phyloP scores from a whole-genome alignment of 352 stramenopile species.

The Pythium sukuiense region DNA sequence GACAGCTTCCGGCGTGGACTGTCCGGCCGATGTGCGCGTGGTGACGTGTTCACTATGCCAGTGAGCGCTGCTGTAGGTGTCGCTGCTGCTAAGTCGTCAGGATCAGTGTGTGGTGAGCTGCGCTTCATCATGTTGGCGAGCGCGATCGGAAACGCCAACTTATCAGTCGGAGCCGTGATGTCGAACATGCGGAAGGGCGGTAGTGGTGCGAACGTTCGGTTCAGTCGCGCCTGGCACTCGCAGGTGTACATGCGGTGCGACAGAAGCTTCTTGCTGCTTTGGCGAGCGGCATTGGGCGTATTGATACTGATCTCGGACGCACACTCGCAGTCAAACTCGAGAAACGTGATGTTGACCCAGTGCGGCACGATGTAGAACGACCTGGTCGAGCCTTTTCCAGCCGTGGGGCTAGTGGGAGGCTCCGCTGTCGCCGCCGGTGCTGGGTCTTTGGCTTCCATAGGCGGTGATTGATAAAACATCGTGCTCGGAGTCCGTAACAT shows the following conservation, averaged over 20 bases:
- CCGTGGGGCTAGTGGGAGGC: background rate
- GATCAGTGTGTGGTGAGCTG: background rate
- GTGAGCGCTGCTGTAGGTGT: background rate
- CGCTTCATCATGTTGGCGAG: conserved; percentile 51
- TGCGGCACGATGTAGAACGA: conserved; percentile 92
- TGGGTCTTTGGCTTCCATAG: background rate
- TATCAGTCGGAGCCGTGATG: conserved; percentile 45
- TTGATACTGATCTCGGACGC: background rate
- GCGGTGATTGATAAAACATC: background rate
- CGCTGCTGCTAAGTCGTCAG: background rate
- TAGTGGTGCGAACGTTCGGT: conserved; percentile 53
- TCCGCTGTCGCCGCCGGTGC: background rate
- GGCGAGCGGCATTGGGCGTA: background rate
- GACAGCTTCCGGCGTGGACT: conserved; percentile 20
- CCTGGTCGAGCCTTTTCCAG: background rate
- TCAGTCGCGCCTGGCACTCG: conserved; percentile 44
- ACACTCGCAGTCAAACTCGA: conserved; percentile 78
- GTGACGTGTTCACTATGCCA: background rate
- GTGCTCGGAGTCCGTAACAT: conserved; percentile 8
- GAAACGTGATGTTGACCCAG: conserved; percentile 92
- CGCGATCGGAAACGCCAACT: conserved; percentile 48
- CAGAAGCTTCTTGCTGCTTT: conserved; percentile 24
- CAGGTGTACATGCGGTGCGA: conserved; percentile 42
- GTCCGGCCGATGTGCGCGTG: background rate
- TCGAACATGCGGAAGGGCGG: conserved; percentile 80